Base-by-base conservation (phyloP, 202 grass and related monocot species). In the Zizania palustris region DNA sequence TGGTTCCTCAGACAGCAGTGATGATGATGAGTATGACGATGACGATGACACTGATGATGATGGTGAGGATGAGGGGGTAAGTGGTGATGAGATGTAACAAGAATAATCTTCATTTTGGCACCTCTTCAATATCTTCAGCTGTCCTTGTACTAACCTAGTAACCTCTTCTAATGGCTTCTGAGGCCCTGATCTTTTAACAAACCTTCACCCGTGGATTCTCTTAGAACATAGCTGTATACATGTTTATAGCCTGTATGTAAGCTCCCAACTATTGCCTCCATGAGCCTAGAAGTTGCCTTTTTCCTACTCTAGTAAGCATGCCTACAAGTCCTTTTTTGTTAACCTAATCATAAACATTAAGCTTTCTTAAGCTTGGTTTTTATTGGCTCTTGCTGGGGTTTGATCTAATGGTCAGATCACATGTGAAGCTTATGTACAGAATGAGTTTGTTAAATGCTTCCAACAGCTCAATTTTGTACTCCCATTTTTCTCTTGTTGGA, bases 201-300 rank as follows among this genome's bases (percentile, higher is more conserved):
- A 18, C 71, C 28, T 76, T 46, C 60, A 62, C 65, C 86, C 53
- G 15, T 66, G 65, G 50, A 66, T 71, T 66, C 76, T 76, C 77
- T 28, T 81, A 85, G 86, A 89, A 72, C 77, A 85, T 85, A 88
- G 82, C 67, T 89, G 82, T 85, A 89, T 89, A 89, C 86, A 77
- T 89, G 86, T 85, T 88, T 76, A 88, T 88, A 88, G 60, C 60
- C 76, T 89, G 82, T 85, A 89, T 77, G 40, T 77, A 81, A 77
- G 66, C 37, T 62, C 82, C 77, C 77, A 78, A 44, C 53, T 76
- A 50, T 43, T 71, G 54, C 60, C 50, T 74, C 65, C 81, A 72
- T 54, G 81, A 88, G 71, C 76, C 59, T 75, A 80, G 77, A 70
- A 77, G 33, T 67, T 55, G n/a, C 4, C 51, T n/a, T 39, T 40